Conservation (phyloP, 1,284 basidiomycete species). For the Phlebopus sp. region DNA sequence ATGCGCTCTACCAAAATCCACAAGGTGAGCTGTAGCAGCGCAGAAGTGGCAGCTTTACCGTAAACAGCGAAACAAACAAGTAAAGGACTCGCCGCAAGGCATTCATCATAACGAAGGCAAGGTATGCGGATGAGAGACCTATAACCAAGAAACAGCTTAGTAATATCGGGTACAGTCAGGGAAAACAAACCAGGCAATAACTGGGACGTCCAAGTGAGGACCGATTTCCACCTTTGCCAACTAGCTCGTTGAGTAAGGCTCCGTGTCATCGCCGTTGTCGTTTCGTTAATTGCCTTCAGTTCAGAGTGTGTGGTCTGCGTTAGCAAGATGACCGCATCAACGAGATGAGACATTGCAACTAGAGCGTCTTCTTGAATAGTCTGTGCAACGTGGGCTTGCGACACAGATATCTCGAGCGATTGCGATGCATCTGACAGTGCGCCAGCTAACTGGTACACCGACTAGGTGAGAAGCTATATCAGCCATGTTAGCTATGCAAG, state of each 20-base stretch:
- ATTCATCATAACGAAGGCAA: slow-evolving; percentile 13
- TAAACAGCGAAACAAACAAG: slow-evolving; percentile 21
- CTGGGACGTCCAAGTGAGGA: slow-evolving; percentile 12
- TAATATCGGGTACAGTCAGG: slow-evolving; percentile 1
- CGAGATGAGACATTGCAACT: slow-evolving; percentile 35
- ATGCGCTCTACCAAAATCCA: slow-evolving; percentile 17
- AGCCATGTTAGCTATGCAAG: not conserved
- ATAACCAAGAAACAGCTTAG: slow-evolving; percentile 2
- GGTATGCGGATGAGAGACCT: slow-evolving; percentile 18
- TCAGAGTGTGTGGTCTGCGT: slow-evolving; percentile 39
- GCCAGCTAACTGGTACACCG: slow-evolving; percentile 23
- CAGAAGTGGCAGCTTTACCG: slow-evolving; percentile 20
- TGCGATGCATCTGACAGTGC: slow-evolving; percentile 21
- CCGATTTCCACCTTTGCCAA: slow-evolving; percentile 21
- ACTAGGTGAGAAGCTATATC: slow-evolving; percentile 12
- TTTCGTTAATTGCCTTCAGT: slow-evolving; percentile 45
- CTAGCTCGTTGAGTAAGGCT: slow-evolving; percentile 16
- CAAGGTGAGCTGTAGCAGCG: slow-evolving; percentile 14
- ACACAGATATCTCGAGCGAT: slow-evolving; percentile 27
- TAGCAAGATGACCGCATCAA: slow-evolving; percentile 35
- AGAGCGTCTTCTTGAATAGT: slow-evolving; percentile 36
- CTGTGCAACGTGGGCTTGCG: slow-evolving; percentile 29
- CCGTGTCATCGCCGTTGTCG: slow-evolving; percentile 37
- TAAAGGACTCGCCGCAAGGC: slow-evolving; percentile 23
- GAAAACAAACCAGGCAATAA: slow-evolving; percentile 24